Conservation (phyloP, 345 rosid genomes). For the Lepidium aucheri region DNA sequence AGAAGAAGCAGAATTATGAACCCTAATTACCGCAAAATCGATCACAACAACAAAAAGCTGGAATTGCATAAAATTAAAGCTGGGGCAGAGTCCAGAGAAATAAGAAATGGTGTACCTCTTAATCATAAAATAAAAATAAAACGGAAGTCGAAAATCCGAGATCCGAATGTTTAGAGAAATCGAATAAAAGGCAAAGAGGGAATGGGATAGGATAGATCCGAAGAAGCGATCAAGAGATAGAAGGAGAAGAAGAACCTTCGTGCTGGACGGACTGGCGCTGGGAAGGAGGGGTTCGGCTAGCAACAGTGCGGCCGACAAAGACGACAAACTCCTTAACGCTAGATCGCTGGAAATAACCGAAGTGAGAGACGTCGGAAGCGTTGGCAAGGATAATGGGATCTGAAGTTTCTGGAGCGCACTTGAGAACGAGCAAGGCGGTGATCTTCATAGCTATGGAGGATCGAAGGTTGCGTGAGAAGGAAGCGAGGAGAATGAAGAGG, state of each 20-base stretch:
- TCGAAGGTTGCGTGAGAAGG: constrained; percentile 10
- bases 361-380: constrained; percentile 75
- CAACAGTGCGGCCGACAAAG: constrained; percentile 91
- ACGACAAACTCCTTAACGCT: constrained; percentile 80
- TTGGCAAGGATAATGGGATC: constrained; percentile 47
- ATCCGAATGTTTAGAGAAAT: constrained; percentile 1
- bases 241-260: constrained; percentile 44
- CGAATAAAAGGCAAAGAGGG: not conserved
- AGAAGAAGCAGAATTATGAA: not conserved
- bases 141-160: not conserved
- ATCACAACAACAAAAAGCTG: not conserved
- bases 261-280: constrained; percentile 94
- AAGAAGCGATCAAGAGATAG: not conserved
- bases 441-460: constrained; percentile 60
- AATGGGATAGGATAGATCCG: not conserved
- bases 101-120: not conserved
- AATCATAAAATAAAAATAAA: not conserved
- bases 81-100: not conserved
- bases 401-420: constrained; percentile 52
- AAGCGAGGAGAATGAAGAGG: constrained; percentile 2
- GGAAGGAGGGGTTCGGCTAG: constrained; percentile 69
- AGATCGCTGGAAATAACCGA: constrained; percentile 84
- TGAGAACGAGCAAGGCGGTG: constrained; percentile 80
- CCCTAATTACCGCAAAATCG: constrained; percentile 18
- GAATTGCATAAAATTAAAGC: not conserved